Evolutionary conservation across 2,329 filamentous ascomycete species (phyloP).

Genomic region (Fusarium metavorans): DNA sequence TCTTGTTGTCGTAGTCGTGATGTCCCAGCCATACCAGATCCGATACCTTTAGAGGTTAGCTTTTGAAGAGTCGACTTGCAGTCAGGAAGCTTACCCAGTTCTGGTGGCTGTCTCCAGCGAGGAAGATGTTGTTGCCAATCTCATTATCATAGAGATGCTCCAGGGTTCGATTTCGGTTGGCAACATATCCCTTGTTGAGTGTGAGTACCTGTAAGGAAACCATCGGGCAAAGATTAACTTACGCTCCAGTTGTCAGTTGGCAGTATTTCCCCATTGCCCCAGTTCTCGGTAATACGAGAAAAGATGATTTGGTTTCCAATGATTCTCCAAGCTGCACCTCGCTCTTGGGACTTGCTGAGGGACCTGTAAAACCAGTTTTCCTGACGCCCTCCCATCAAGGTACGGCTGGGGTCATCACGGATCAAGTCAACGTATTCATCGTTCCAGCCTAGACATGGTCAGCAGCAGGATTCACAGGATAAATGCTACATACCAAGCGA

Average conservation of each 20-base stretch:
- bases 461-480: not conserved
- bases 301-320: slow-evolving; percentile 80
- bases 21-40: slow-evolving; percentile 70
- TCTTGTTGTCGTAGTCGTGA: slow-evolving; percentile 63
- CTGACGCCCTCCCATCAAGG: slow-evolving; percentile 78
- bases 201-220: not conserved
- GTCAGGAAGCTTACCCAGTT: slow-evolving; percentile 20
- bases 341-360: slow-evolving; percentile 67
- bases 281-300: slow-evolving; percentile 60
- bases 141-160: slow-evolving; percentile 74
- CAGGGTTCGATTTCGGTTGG: slow-evolving; percentile 79
- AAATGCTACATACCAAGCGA: slow-evolving; percentile 45
- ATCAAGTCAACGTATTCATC: slow-evolving; percentile 55
- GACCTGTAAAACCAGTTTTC: slow-evolving; percentile 80
- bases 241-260: slow-evolving; percentile 49
- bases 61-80: fast-evolving
- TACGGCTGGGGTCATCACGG: slow-evolving; percentile 73
- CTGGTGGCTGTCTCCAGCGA: slow-evolving; percentile 76
- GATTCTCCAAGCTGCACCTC: slow-evolving; percentile 78
- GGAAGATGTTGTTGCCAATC: slow-evolving; percentile 79
- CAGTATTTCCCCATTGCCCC: slow-evolving; percentile 44
- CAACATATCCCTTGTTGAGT: slow-evolving; percentile 65
- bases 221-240: not conserved
- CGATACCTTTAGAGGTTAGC: slow-evolving; percentile 64
- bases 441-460: slow-evolving; percentile 2